A percentile compares a stretch with the other conserved stretches of the same genome.
phyloP scores from a whole-genome alignment of 106 monocot species.

The Dioscorea dumetorum region DNA sequence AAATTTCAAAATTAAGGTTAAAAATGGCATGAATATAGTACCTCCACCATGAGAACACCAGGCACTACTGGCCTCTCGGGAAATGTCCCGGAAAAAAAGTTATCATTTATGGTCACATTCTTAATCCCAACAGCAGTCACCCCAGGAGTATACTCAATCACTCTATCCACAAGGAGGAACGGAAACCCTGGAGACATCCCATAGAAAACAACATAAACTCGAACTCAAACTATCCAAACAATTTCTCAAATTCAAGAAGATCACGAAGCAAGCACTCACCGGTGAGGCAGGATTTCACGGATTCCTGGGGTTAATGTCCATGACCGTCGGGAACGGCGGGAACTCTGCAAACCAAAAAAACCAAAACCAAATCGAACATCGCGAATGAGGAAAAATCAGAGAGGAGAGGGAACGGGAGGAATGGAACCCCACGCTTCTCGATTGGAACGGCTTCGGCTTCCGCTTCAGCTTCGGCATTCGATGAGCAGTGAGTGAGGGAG shows the following conservation, averaged over 20 bases:
- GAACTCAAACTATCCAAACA: neutral
- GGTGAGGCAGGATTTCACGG: constrained; percentile 5
- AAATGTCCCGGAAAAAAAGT: constrained; percentile 97
- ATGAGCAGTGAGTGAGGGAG: neutral
- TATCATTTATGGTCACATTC: constrained; percentile 97
- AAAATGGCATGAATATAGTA: constrained; percentile 13
- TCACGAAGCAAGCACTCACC: neutral
- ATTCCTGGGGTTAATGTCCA: constrained; percentile 8
- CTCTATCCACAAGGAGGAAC: constrained; percentile 95
- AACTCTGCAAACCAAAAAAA: neutral
- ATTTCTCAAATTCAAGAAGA: neutral
- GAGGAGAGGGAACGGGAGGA: constrained; percentile 1
- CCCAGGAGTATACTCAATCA: constrained; percentile 83
- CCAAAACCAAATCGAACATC: neutral
- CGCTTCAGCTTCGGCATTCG: neutral
- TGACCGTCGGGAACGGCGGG: constrained; percentile 4
- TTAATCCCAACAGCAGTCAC: constrained; percentile 86
- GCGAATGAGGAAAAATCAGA: neutral
- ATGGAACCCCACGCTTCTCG: constrained; percentile 1
- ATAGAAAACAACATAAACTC: neutral
- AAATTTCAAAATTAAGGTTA: neutral
- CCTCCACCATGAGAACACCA: constrained; percentile 99
- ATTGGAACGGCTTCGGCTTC: neutral
- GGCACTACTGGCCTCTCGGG: constrained; percentile 94
- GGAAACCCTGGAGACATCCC: constrained; percentile 54